Evolutionary conservation across 1,284 basidiomycete species (phyloP).

Genomic region (Melanopsichium pennsylvanicum): DNA sequence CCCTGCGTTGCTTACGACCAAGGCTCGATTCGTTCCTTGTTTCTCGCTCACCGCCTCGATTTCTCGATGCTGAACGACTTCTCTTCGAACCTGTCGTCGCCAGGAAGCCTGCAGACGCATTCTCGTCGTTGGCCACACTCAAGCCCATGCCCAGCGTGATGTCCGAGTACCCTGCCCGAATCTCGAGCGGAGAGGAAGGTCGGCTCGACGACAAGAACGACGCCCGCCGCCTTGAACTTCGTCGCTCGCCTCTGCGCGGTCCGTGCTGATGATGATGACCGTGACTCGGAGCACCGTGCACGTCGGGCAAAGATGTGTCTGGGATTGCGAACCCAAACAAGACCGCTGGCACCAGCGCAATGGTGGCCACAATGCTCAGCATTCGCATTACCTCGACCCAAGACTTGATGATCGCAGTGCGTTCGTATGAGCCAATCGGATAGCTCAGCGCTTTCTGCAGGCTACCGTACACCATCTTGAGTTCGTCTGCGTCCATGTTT

Average conservation of each 20-base stretch:
- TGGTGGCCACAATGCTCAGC: constrained; percentile 55
- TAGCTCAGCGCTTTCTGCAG: constrained; percentile 64
- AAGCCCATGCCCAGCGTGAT: constrained; percentile 21
- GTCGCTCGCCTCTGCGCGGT: constrained; percentile 26
- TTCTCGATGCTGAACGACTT: constrained; percentile 24
- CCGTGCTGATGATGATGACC: constrained; percentile 19
- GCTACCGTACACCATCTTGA: constrained; percentile 57
- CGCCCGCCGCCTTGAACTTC: constrained; percentile 12
- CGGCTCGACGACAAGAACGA: constrained; percentile 32
- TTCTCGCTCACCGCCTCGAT: constrained; percentile 17
- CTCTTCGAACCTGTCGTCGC: constrained; percentile 18
- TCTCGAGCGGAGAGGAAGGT: constrained; percentile 33
- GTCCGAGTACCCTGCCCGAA: constrained; percentile 25
- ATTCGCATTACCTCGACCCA: constrained; percentile 62
- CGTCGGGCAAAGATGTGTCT: constrained; percentile 46
- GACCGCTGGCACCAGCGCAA: constrained; percentile 57
- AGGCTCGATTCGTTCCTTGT: constrained; percentile 9
- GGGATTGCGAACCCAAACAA: constrained; percentile 55
- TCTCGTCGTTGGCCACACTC: constrained; percentile 5
- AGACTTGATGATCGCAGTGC: constrained; percentile 62
- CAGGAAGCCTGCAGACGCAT: constrained; percentile 6
- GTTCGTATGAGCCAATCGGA: constrained; percentile 55
- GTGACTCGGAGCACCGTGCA: constrained; percentile 24
- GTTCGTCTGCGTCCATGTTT: constrained; percentile 55
- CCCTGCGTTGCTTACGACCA: constrained; percentile 19